Conservation (phyloP, 768 basidiomycete genomes). For the Gelatoporia subvermispora region DNA sequence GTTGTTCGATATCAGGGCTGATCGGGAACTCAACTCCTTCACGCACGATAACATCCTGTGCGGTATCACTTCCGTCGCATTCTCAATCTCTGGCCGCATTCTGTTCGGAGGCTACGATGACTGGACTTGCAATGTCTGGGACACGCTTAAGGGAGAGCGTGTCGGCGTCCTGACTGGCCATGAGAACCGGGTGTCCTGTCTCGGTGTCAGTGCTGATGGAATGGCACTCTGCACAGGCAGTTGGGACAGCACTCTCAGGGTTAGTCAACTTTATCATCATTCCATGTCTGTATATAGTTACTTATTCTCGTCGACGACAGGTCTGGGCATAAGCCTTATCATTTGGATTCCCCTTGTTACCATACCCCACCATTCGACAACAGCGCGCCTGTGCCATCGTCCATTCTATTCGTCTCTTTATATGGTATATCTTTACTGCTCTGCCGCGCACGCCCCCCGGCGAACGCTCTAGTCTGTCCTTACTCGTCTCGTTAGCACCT, state of each 20-base stretch:
- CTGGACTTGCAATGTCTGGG: slow-evolving; percentile 99
- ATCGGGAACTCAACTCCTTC: slow-evolving; percentile 94
- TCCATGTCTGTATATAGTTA: not conserved
- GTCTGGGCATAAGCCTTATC: slow-evolving; percentile 69
- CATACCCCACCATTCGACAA: slow-evolving; percentile 9
- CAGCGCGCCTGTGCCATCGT: not conserved
- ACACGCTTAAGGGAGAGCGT: slow-evolving; percentile 96
- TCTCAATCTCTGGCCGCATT: slow-evolving; percentile 95
- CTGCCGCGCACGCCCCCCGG: slow-evolving; percentile 43
- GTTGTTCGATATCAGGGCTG: slow-evolving; percentile 95
- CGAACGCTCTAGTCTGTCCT: slow-evolving; percentile 59
- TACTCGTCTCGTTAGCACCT: slow-evolving; percentile 36
- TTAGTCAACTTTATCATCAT: slow-evolving; percentile 32
- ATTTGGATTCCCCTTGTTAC: slow-evolving; percentile 4
- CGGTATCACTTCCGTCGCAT: slow-evolving; percentile 98
- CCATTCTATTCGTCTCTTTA: slow-evolving; percentile 27
- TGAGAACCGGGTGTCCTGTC: slow-evolving; percentile 95
- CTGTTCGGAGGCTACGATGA: slow-evolving; percentile 99
- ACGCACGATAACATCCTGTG: slow-evolving; percentile 99
- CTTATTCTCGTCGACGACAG: slow-evolving; percentile 31
- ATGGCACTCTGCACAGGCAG: slow-evolving; percentile 98
- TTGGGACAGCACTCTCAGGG: slow-evolving; percentile 97
- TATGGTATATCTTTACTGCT: slow-evolving; percentile 45
- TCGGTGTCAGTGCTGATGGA: slow-evolving; percentile 93
- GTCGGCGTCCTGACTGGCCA: slow-evolving; percentile 97